These are phyloP conservation scores for Ogataea nakhonphanomensis DNA, from an alignment of 805 yeast genomes.

Conservation along the genomic window DNA sequence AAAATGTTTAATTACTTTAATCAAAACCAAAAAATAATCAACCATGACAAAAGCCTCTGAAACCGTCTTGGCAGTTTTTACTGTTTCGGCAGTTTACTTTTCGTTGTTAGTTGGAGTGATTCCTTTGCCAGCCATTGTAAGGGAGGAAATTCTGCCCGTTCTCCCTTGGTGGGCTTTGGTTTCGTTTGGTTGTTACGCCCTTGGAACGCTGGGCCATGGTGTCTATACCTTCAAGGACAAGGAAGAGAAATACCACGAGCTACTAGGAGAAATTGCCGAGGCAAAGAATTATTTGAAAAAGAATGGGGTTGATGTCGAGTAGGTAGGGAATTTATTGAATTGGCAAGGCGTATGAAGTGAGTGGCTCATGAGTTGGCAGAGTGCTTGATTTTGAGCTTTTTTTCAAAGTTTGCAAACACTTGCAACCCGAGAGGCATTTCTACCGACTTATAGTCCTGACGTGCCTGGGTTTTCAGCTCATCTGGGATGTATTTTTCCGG, in stretches of 20 bases:
- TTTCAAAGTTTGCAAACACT: constrained; percentile 83
- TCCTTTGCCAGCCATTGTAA: constrained; percentile 49
- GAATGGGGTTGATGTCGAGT: constrained; percentile 51
- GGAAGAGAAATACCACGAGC: constrained; percentile 61
- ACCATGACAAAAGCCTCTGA: constrained; percentile 68
- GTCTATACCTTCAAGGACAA: constrained; percentile 68
- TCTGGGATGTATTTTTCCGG: constrained; percentile 43
- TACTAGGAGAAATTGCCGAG: constrained; percentile 54
- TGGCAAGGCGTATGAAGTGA: neutral
- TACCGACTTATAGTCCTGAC: constrained; percentile 15
- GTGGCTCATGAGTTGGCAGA: no score
- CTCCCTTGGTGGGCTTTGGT: constrained; percentile 71
- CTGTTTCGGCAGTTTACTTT: constrained; percentile 50
- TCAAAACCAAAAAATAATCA: constrained; percentile 1
- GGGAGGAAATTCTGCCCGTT: constrained; percentile 55
- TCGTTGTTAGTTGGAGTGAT: constrained; percentile 49
- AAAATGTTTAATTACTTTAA: neutral
- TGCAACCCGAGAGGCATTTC: constrained; percentile 72
- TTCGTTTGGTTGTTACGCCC: constrained; percentile 64
- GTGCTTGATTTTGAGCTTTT: constrained; percentile 46
- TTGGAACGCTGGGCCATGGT: constrained; percentile 66
- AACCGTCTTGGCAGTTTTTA: constrained; percentile 44
- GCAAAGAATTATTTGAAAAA: constrained; percentile 56
- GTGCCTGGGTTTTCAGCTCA: constrained; percentile 38
- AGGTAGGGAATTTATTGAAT: constrained; percentile 1